Base-by-base conservation (phyloP, 495 filamentous ascomycete species). In the Xylaria telfairii region DNA sequence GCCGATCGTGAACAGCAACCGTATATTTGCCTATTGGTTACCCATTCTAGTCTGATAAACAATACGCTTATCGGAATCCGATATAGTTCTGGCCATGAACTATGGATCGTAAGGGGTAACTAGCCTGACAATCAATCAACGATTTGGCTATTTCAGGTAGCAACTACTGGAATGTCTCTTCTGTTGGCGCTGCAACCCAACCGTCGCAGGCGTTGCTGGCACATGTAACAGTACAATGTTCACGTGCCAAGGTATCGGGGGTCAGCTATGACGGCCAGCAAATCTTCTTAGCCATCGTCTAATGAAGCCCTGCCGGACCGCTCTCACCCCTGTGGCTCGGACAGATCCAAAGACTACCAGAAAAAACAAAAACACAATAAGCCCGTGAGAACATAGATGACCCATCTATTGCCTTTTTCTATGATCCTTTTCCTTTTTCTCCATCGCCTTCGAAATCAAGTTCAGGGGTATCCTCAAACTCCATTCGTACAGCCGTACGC, bases 401-500 rank as follows among this genome's bases (percentile, higher is more conserved):
- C 24, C 70, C 54, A 32, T 69, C 65, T 69, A 57, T 76, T 72
- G 60, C 68, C 67, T 67, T 73, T 73, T 71, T 78, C 73, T 76
- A 73, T 72, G 71, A 72, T 75, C 54, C 57, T 62, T 75, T 77
- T 71, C 41, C 66, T 68, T 71, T 65, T 59, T 32, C 72, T 60
- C 68, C 72, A 60, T 73, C 53, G 54, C 71, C 69, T 71, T 65
- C 59, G 8, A 63, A 51, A 60, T 69, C 73, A 61, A 41, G 39
- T 57, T 71, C 71, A 73, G 67, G 76, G 76, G 76, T 78, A 78
- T 78, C 70, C 71, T 69, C 61, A 78, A 75, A 68, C 72, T 74
- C 57, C 71, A 75, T 78, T 67, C 73, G 65, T 78, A 77, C 75
- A 78, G 68, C 74, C 76, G 69, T 75, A 73, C 76, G 70, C 69